Evolutionary conservation across 176 grass and related monocot species (phyloP), one percentile per base, ranked within the genome.

Genomic region (Otatea glauca): DNA sequence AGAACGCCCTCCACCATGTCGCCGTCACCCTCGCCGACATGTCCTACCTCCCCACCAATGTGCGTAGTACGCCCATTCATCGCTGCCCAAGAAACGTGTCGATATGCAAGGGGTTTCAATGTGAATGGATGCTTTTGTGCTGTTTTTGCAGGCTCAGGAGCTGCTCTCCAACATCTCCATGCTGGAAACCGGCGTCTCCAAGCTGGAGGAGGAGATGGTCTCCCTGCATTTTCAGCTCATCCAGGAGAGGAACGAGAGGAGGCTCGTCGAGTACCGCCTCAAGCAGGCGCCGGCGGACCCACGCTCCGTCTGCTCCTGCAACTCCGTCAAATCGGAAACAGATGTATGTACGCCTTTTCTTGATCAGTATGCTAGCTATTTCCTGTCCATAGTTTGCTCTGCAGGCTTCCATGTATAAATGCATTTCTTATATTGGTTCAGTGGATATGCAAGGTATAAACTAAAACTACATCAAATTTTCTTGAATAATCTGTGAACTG

Each of bases 161-260:
- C 81, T 98, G 77, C 54, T 98, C 66, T 92, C 93, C 34, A 91
- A 81, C 87, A 91, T 95, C 85, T 93, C 89, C 80, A 85, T 72
- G 1, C 81, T 98, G 24, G 93, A 95, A 64, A 72, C 72, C 13
- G 80, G 72, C 15, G 73, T 93, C 80, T n/a, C 81, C 14, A 90
- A 85, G 84, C 83, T 98, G 29, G 96, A 98, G 89, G 93, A 98
- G 80, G 92, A 95, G 74, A 90, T 95, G 77, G 90, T 93, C 3
- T 77, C 91, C 67, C 89, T 98, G 65, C 93, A 98, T 77, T 92
- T 95, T 89, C 89, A 95, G 88, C 87, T 98, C 76, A 98, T 90
- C 74, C 96, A 98, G 88, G 96, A 98, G 91, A 88, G 93, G 70
- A 95, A 98, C 85, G 96, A 98, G 84, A 88, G 96, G 70, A 86